Evolutionary conservation across 805 yeast genomes (phyloP).

Genomic region (Lipomyces kockii): DNA sequence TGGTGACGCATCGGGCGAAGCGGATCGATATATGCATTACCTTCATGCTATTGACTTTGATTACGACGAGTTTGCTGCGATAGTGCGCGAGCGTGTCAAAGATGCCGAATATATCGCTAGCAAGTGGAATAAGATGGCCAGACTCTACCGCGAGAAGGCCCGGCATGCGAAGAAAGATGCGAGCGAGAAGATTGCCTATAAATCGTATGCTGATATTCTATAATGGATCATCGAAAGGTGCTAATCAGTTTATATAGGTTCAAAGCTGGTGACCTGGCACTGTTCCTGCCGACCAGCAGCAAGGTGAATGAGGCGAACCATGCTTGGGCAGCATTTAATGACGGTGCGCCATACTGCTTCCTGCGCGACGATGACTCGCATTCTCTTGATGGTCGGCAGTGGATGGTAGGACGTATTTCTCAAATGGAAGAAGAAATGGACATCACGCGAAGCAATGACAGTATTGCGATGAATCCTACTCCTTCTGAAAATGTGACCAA

Average conservation of each 20-base stretch:
- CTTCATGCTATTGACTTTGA: conserved; percentile 44
- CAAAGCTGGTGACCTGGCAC: conserved; percentile 72
- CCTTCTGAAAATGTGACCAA: not conserved
- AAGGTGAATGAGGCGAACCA: conserved; percentile 38
- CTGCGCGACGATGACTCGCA: conserved; percentile 52
- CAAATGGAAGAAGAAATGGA: conserved; percentile 61
- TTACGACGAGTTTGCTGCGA: conserved; percentile 48
- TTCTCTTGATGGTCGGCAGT: conserved; percentile 59
- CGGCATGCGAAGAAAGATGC: conserved; percentile 33
- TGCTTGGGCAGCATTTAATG: conserved; percentile 95
- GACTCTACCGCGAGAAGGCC: conserved; percentile 49
- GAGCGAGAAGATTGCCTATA: conserved; percentile 29
- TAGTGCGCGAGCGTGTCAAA: conserved; percentile 73
- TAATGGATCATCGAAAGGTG: conserved; percentile 20
- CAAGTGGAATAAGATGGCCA: conserved; percentile 75
- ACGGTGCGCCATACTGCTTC: conserved; percentile 84
- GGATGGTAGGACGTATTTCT: conserved; percentile 77
- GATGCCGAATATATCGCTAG: conserved; percentile 92
- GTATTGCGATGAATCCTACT: not conserved
- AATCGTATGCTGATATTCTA: conserved; percentile 40
- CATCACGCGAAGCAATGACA: conserved; percentile 16
- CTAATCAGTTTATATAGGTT: conserved; percentile 67
- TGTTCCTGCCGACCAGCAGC: conserved; percentile 76
- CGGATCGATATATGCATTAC: conserved; percentile 23
- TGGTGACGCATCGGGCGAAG: conserved; percentile 26